These are phyloP conservation scores for Sanghuangporus baumii DNA, from an alignment of 1,284 basidiomycete species.

Conservation along the genomic window DNA sequence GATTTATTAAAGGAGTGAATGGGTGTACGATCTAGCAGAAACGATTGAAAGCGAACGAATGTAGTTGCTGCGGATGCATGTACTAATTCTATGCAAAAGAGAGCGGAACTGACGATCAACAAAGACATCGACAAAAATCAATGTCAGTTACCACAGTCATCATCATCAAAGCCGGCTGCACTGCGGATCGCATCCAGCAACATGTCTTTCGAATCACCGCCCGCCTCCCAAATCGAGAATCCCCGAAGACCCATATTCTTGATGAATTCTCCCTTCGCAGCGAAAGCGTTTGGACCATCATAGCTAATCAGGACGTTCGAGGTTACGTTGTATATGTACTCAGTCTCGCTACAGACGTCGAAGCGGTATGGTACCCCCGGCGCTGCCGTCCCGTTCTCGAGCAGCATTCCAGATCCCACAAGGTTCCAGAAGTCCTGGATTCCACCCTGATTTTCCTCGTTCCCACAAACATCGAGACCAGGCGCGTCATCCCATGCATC, in stretches of 20 bases:
- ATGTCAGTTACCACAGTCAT: background rate
- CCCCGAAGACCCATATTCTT: slow-evolving; percentile 45
- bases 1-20: too few relatives aligned
- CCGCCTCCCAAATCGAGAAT: slow-evolving; percentile 61
- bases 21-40: too few relatives aligned
- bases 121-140: background rate
- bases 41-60: too few relatives aligned
- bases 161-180: slow-evolving; percentile 31
- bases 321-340: slow-evolving; percentile 54
- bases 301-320: slow-evolving; percentile 54
- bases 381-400: slow-evolving; percentile 42
- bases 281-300: slow-evolving; percentile 53
- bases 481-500: slow-evolving; percentile 50
- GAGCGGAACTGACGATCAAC: too few relatives aligned
- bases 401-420: slow-evolving; percentile 48
- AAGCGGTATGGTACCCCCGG: slow-evolving; percentile 45
- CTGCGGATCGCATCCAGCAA: slow-evolving; percentile 48
- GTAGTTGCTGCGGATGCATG: too few relatives aligned
- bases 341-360: slow-evolving; percentile 65
- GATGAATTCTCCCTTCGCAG: slow-evolving; percentile 57
- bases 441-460: slow-evolving; percentile 37
- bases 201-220: slow-evolving; percentile 51
- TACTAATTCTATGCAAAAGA: too few relatives aligned
- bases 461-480: slow-evolving; percentile 51
- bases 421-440: slow-evolving; percentile 55